Conservation (phyloP, 345 rosid genomes). For the Eucalyptus brandiana region DNA sequence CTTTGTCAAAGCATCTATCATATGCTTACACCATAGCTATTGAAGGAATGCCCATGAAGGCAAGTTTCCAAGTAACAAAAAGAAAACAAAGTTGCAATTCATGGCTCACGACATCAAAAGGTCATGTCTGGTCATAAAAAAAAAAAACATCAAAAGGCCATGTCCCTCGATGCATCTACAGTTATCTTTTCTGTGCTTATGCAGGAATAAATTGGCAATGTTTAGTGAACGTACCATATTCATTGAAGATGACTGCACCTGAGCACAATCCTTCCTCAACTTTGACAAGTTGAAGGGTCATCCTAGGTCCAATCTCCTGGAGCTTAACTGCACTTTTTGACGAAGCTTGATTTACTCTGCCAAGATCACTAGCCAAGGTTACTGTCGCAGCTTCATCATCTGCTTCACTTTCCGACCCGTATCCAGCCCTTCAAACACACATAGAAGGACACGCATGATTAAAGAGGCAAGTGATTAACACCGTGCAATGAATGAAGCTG, state of each 20-base stretch:
- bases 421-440: conserved; percentile 52
- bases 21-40: neutral
- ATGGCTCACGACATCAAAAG: neutral
- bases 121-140: neutral
- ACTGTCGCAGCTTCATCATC: conserved; percentile 95
- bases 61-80: neutral
- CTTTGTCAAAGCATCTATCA: neutral
- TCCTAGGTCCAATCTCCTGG: conserved; percentile 95
- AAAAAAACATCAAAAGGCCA: neutral
- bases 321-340: conserved; percentile 80
- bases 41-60: neutral
- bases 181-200: neutral
- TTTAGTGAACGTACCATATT: conserved; percentile 23
- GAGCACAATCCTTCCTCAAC: conserved; percentile 89
- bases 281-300: conserved; percentile 54
- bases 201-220: neutral
- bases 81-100: neutral
- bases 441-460: neutral
- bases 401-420: conserved; percentile 94
- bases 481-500: neutral
- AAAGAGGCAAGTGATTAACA: neutral
- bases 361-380: conserved; percentile 61
- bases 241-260: conserved; percentile 67
- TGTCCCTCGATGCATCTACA: neutral
- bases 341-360: conserved; percentile 60